Percentiles rank a stretch among this genome's conserved stretches.
phyloP scores from a whole-genome alignment of 805 yeast genomes.

The Cyberlindnera japonica region DNA sequence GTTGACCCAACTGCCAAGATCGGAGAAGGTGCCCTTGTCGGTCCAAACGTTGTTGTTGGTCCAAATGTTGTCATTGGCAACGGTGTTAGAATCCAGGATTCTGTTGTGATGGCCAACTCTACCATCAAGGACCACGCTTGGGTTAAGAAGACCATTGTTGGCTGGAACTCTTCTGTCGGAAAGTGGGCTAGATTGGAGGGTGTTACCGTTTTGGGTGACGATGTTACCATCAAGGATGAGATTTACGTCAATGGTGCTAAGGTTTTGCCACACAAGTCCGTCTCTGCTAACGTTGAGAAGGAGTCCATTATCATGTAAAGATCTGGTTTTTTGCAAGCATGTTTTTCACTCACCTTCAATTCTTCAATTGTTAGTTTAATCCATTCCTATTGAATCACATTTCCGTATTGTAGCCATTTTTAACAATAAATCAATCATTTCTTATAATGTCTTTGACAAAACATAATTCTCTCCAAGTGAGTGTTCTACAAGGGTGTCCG shows the following conservation, averaged over 20 bases:
- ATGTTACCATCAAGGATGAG: slow-evolving; percentile 97
- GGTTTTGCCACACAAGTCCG: slow-evolving; percentile 97
- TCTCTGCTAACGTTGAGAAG: slow-evolving; percentile 92
- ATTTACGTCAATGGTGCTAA: slow-evolving; percentile 99
- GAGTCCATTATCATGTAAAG: slow-evolving; percentile 95
- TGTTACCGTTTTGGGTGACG: slow-evolving; percentile 97
- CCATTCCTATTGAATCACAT: too few species aligned
- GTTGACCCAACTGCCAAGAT: slow-evolving; percentile 94
- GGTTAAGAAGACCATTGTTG: slow-evolving; percentile 96
- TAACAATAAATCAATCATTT: too few species aligned
- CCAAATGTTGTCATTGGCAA: slow-evolving; percentile 95
- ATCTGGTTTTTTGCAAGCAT: neutral
- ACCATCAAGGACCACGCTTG: slow-evolving; percentile 95
- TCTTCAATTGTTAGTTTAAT: slow-evolving; percentile 13
- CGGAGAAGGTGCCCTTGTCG: slow-evolving; percentile 89
- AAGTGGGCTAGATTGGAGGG: slow-evolving; percentile 99
- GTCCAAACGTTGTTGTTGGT: slow-evolving; percentile 97
- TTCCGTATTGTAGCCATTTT: too few species aligned
- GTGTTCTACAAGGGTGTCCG: too few species aligned
- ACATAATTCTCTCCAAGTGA: too few species aligned
- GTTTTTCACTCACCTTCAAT: slow-evolving; percentile 3
- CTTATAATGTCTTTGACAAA: neutral
- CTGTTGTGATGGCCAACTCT: slow-evolving; percentile 89
- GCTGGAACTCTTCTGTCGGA: slow-evolving; percentile 98
- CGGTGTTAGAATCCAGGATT: slow-evolving; percentile 97